These are phyloP conservation scores for Phyllosticta paracitricarpa DNA, from an alignment of 2,329 filamentous ascomycete species.

Conservation along the genomic window DNA sequence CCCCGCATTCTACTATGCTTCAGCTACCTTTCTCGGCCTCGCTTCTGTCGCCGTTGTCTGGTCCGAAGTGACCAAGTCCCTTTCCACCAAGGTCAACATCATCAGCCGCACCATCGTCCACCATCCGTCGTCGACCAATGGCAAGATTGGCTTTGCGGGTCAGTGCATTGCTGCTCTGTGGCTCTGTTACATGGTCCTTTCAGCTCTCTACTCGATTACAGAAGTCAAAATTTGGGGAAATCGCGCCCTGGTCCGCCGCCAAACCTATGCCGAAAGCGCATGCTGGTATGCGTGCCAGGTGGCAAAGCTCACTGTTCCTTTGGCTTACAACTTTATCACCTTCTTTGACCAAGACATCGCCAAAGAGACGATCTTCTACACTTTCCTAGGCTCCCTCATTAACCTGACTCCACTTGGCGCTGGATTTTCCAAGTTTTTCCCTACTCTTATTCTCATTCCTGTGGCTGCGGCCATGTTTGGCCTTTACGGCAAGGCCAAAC, in stretches of 20 bases:
- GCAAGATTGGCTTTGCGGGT: conserved; percentile 73
- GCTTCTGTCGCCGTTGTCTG: conserved; percentile 81
- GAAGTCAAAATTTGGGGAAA: conserved; percentile 98
- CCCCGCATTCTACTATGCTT: conserved; percentile 54
- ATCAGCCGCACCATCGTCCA: conserved; percentile 62
- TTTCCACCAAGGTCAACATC: conserved; percentile 64
- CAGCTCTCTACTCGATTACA: conserved; percentile 76
- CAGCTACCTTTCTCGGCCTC: conserved; percentile 58
- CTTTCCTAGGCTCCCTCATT: conserved; percentile 74
- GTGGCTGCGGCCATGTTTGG: conserved; percentile 81
- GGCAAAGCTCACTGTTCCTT: conserved; percentile 80
- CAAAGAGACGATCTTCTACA: conserved; percentile 70
- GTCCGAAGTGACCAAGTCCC: conserved; percentile 85
- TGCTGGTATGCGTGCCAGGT: conserved; percentile 95
- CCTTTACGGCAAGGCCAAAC: conserved; percentile 72
- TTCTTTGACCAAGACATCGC: conserved; percentile 69
- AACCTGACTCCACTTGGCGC: conserved; percentile 71
- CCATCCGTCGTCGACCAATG: conserved; percentile 59
- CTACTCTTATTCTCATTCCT: conserved; percentile 75
- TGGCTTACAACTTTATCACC: conserved; percentile 94
- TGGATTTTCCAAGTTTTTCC: conserved; percentile 83
- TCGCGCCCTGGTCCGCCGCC: conserved; percentile 76
- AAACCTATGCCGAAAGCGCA: conserved; percentile 85
- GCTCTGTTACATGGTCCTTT: conserved; percentile 94
- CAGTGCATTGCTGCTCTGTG: conserved; percentile 77